Percentiles rank a stretch among this genome's conserved stretches.
phyloP scores from a whole-genome alignment of 2,329 filamentous ascomycete genomes.

The Coniochaeta prunicola region DNA sequence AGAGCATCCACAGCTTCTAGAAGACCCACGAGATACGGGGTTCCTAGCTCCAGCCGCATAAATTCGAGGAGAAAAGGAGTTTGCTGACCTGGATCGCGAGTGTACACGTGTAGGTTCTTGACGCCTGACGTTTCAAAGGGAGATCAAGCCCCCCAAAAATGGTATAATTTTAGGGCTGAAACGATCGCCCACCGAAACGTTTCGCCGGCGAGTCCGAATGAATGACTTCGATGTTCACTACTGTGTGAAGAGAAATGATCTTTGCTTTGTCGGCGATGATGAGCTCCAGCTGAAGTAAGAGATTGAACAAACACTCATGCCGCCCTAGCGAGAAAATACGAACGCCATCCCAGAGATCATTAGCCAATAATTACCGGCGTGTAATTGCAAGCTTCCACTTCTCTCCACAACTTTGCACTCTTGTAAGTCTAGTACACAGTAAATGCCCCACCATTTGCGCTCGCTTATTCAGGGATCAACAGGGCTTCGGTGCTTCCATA shows the following conservation, averaged over 20 bases:
- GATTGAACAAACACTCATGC: background rate
- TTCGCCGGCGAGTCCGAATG: background rate
- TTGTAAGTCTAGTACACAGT: too few relatives aligned
- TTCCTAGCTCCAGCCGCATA: background rate
- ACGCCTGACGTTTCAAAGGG: background rate
- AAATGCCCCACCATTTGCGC: background rate
- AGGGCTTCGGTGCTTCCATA: too few relatives aligned
- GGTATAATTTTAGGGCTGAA: background rate
- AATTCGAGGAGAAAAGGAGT: background rate
- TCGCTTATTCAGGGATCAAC: background rate
- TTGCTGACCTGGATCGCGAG: background rate
- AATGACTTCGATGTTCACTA: background rate
- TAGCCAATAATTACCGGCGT: background rate
- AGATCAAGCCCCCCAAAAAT: background rate
- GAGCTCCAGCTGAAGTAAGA: background rate
- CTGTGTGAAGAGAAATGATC: background rate
- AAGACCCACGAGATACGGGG: background rate
- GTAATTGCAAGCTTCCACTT: background rate
- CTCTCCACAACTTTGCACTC: background rate
- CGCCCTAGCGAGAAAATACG: background rate
- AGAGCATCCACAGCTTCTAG: constrained; percentile 2
- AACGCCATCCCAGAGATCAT: background rate
- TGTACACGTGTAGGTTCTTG: background rate
- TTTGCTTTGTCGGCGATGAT: background rate
- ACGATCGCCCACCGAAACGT: background rate